Percentiles rank a stretch among this genome's conserved stretches.
Conservation (phyloP, 371 early-diverging fungal species). For the Mortierella sp. region DNA sequence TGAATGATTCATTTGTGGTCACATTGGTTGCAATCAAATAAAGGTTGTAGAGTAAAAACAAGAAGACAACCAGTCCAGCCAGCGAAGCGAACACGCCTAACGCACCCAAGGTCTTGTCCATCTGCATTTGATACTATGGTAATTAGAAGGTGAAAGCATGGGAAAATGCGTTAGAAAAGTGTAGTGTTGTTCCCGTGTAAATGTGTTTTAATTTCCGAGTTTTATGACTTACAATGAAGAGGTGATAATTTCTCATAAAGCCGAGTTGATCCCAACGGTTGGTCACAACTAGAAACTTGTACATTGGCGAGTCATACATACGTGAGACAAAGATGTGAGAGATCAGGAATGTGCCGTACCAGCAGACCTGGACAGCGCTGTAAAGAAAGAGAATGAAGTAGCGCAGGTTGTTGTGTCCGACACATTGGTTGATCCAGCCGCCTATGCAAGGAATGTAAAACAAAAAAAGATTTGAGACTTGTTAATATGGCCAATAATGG, state of each 20-base stretch:
- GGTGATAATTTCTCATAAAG: slow-evolving; percentile 51
- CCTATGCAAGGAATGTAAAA: slow-evolving; percentile 28
- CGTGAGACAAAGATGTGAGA: slow-evolving; percentile 61
- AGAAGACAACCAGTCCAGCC: slow-evolving; percentile 65
- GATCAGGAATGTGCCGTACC: slow-evolving; percentile 73
- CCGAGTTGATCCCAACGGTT: slow-evolving; percentile 61
- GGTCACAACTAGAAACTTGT: slow-evolving; percentile 57
- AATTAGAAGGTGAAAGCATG: background rate
- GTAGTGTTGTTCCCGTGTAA: too few relatives aligned
- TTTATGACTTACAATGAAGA: slow-evolving; percentile 47
- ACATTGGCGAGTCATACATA: slow-evolving; percentile 43
- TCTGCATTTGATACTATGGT: slow-evolving; percentile 66
- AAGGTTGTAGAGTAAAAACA: slow-evolving; percentile 73
- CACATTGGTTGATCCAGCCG: slow-evolving; percentile 82
- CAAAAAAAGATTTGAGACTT: background rate
- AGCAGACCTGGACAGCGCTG: slow-evolving; percentile 66
- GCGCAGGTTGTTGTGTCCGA: slow-evolving; percentile 77
- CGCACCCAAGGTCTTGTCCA: slow-evolving; percentile 67
- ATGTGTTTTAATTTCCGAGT: too few relatives aligned
- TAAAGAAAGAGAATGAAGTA: slow-evolving; percentile 77
- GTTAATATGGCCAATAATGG: background rate
- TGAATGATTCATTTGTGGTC: slow-evolving; percentile 81
- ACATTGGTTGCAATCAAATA: slow-evolving; percentile 71
- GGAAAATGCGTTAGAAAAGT: slow-evolving; percentile 38
- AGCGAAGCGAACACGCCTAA: slow-evolving; percentile 71